These are phyloP conservation scores for Phytopythium delawarense DNA, from an alignment of 352 stramenopile species.

Conservation along the genomic window DNA sequence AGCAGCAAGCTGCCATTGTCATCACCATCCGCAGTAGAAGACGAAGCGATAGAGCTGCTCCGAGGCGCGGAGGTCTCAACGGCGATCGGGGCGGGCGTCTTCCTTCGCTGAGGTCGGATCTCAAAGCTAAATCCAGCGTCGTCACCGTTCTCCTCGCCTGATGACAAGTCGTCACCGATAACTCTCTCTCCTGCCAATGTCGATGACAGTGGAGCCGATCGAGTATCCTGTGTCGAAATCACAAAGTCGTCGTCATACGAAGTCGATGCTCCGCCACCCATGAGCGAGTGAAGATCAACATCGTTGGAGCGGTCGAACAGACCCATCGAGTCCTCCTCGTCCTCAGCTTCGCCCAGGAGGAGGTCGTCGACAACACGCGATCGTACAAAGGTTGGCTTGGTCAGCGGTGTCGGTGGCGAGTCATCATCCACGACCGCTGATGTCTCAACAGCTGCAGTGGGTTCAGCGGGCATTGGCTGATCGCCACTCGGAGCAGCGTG, in stretches of 20 bases:
- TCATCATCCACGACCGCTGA: background rate
- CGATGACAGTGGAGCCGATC: background rate
- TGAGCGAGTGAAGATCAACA: conserved; percentile 16
- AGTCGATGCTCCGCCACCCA: background rate
- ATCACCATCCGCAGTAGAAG: conserved; percentile 15
- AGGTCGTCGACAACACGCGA: background rate
- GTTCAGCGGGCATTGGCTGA: background rate
- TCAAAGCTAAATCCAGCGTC: conserved; percentile 55
- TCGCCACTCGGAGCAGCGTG: background rate
- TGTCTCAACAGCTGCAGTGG: background rate
- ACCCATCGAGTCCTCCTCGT: conserved; percentile 11
- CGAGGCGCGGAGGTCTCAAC: background rate
- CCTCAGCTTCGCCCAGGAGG: background rate
- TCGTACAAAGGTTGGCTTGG: background rate
- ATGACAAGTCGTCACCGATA: conserved; percentile 8
- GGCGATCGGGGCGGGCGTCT: conserved; percentile 3
- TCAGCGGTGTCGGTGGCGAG: background rate
- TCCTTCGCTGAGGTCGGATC: conserved; percentile 26
- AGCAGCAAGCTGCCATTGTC: conserved; percentile 9
- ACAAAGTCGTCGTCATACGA: background rate
- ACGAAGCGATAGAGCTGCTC: conserved; percentile 5
- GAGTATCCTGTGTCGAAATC: background rate
- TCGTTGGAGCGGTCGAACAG: conserved; percentile 34
- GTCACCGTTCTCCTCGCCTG: conserved; percentile 11
- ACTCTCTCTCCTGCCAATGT: conserved; percentile 1